These are phyloP conservation scores for Myxozyma mucilagina DNA, from an alignment of 805 yeast species.

Conservation along the genomic window DNA sequence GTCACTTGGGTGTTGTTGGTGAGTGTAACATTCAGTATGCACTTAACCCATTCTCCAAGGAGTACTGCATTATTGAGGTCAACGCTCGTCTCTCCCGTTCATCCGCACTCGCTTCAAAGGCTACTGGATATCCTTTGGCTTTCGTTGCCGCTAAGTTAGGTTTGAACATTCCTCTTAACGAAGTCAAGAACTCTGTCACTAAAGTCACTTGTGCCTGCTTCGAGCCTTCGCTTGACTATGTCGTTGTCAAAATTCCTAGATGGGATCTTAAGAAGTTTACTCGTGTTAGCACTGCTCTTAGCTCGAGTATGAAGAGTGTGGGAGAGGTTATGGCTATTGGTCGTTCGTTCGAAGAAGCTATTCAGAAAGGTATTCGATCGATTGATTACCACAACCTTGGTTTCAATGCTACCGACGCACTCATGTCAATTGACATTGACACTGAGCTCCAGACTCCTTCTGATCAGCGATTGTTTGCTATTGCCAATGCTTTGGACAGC, in stretches of 20 bases:
- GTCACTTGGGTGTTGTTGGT: slow-evolving; percentile 98
- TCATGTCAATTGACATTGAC: slow-evolving; percentile 90
- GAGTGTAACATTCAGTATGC: slow-evolving; percentile 99
- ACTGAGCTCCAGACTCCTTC: slow-evolving; percentile 92
- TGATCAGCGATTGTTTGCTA: slow-evolving; percentile 94
- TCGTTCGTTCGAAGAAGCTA: slow-evolving; percentile 95
- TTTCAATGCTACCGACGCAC: slow-evolving; percentile 75
- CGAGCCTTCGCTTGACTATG: slow-evolving; percentile 95
- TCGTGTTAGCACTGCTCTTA: slow-evolving; percentile 80
- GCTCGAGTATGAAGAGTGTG: slow-evolving; percentile 96
- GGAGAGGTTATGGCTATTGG: slow-evolving; percentile 99
- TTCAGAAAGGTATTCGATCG: slow-evolving; percentile 95
- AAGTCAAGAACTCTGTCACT: slow-evolving; percentile 90
- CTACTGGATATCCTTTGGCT: slow-evolving; percentile 97
- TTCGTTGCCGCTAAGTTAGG: slow-evolving; percentile 98
- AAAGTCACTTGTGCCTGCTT: slow-evolving; percentile 93
- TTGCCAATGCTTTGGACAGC: slow-evolving; percentile 87
- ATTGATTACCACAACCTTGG: slow-evolving; percentile 96
- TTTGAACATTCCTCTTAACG: slow-evolving; percentile 85
- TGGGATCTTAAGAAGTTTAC: slow-evolving; percentile 98
- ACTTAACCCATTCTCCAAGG: slow-evolving; percentile 87
- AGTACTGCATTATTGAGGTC: slow-evolving; percentile 96
- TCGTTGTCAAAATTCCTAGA: slow-evolving; percentile 96
- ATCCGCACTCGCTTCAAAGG: slow-evolving; percentile 98
- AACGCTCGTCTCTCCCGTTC: slow-evolving; percentile 97